A percentile compares a stretch with the other conserved stretches of the same genome.
Conservation (phyloP, 2,329 filamentous ascomycete species). For the Aspergillus caelatus region DNA sequence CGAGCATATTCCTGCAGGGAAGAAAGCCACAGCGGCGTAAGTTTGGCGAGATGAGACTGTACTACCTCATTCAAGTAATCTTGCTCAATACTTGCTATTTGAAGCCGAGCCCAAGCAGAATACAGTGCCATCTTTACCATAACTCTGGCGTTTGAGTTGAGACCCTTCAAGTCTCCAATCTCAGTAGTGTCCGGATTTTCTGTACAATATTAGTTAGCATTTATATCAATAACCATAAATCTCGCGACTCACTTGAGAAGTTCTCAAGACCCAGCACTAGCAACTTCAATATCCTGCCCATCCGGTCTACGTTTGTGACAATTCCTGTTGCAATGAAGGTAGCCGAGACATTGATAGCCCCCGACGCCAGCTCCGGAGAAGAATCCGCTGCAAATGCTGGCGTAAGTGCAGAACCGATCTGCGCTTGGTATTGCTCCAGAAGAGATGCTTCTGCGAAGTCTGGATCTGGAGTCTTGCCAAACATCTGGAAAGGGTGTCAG, state of each 20-base stretch:
- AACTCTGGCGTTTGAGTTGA: slow-evolving; percentile 93
- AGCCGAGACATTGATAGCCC: slow-evolving; percentile 97
- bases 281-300: slow-evolving; percentile 95
- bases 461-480: slow-evolving; percentile 91
- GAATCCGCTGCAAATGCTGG: slow-evolving; percentile 96
- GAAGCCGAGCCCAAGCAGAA: slow-evolving; percentile 94
- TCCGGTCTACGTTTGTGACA: slow-evolving; percentile 95
- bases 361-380: slow-evolving; percentile 90
- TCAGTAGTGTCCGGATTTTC: slow-evolving; percentile 75
- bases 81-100: slow-evolving; percentile 92
- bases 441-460: slow-evolving; percentile 97
- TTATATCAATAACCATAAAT: background rate
- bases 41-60: slow-evolving; percentile 82
- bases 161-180: slow-evolving; percentile 88
- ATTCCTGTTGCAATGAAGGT: slow-evolving; percentile 97
- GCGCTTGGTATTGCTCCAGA: slow-evolving; percentile 96
- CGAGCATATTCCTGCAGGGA: slow-evolving; percentile 92
- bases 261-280: slow-evolving; percentile 89
- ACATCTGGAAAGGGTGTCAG: slow-evolving; percentile 60
- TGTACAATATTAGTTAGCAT: slow-evolving; percentile 27
- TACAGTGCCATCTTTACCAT: slow-evolving; percentile 99
- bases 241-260: slow-evolving; percentile 67
- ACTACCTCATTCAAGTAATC: slow-evolving; percentile 86
- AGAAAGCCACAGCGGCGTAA: slow-evolving; percentile 92
- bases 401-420: slow-evolving; percentile 94